phyloP scores from a whole-genome alignment of 164 flowering plant genomes.

The Vitis riparia region DNA sequence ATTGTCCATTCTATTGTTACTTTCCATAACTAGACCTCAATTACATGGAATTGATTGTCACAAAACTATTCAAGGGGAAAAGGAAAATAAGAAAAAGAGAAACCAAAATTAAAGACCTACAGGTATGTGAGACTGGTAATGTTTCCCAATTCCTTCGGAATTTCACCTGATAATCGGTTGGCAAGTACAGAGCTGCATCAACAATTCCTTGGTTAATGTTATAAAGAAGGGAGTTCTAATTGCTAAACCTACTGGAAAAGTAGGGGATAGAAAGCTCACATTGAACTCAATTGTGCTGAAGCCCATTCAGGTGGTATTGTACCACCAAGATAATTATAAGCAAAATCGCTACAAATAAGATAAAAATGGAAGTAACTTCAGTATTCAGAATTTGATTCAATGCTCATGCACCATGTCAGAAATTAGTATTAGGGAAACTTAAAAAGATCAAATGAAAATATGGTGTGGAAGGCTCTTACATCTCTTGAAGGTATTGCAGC shows the following conservation, averaged over 20 bases:
- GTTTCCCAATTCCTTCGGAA: conserved; percentile 49
- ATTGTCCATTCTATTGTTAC: background rate
- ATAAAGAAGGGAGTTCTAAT: background rate
- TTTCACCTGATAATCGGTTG: conserved; percentile 54
- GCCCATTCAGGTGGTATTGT: conserved; percentile 75
- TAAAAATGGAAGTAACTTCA: background rate
- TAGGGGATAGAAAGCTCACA: conserved; percentile 37
- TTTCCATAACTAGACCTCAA: background rate
- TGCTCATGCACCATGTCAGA: background rate
- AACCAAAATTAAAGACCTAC: conserved; percentile 22
- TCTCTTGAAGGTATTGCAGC: conserved; percentile 54
- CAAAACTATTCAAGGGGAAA: background rate
- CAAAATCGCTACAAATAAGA: conserved; percentile 51
- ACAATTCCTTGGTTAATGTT: background rate
- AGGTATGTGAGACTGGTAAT: conserved; percentile 46
- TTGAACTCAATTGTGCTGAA: conserved; percentile 35
- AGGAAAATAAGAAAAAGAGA: background rate
- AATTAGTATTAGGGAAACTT: background rate
- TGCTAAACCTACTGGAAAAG: background rate
- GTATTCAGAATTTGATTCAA: background rate
- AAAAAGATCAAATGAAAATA: background rate
- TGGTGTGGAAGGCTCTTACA: conserved; percentile 40
- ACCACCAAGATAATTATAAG: conserved; percentile 69
- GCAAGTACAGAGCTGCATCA: conserved; percentile 55
- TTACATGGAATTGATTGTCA: background rate